Evolutionary conservation across 2,329 filamentous ascomycete species (phyloP), one percentile per base, ranked within the genome.

Genomic region (Pseudomassariella vexata): DNA sequence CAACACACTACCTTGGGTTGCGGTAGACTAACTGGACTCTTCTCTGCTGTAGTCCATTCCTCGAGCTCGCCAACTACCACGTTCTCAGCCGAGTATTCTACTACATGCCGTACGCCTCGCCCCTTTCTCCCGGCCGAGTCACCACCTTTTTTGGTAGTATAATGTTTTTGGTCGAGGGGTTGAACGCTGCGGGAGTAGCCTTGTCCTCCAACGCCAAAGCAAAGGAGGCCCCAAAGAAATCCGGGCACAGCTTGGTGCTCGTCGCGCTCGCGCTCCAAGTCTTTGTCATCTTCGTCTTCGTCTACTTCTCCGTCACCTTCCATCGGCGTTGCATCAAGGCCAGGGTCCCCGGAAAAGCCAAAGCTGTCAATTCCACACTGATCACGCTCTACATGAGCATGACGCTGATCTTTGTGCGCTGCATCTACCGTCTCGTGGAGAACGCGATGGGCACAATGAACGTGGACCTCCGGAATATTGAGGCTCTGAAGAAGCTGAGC

Each of bases 1-100:
- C 4, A 10, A 10, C 9, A 21, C 19, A 6, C n/a, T n/a, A 10
- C n/a, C 7, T 11, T 15, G 6, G 5, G 12, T 19, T 9, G 4
- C 16, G 5, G 14, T 27, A 12, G 3, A n/a, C 16, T 19, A 6
- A 6, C 16, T 19, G 15, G 6, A 29, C 27, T 12, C 3, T 14
- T 24, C 9, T 11, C 14, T 14, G 5, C 3, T 3, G 6, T 35
- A 73, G 73, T 3, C 78, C 79, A 0, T 58, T 82, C 4, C 69
- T 79, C 30, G 75, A 79, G 38, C 68, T 78, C 4, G 66, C 70
- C 37, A 80, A 82, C 55, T 82, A 82, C 53, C 70, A 78, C 45
- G 63, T 80, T 37, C 70, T 83, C 32, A 71, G 70, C 4, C 69
- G 77, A 3, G 60, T 78, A 9, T 62, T 82, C 17, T 71, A 70